Conservation (phyloP, 306 rosid genomes). For the Medicago ruthenica region DNA sequence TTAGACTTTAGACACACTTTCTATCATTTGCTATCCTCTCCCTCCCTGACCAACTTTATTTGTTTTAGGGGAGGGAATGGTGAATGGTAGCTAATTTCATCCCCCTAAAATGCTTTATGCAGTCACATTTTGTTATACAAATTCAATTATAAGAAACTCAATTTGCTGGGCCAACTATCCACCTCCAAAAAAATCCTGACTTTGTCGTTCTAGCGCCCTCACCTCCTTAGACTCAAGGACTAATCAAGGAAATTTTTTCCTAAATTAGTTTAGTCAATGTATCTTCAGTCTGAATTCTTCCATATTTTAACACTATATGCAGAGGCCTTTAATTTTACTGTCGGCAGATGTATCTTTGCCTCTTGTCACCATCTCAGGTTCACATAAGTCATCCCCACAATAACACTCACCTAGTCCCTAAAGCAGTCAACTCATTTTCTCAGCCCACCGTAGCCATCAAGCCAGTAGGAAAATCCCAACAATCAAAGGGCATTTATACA, state of each 20-base stretch:
- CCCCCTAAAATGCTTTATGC: conserved; percentile 25
- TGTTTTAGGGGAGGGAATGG: conserved; percentile 21
- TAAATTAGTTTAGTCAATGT: conserved; percentile 38
- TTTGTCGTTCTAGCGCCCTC: neutral
- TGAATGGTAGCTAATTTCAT: conserved; percentile 18
- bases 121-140: conserved; percentile 27
- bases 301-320: conserved; percentile 30
- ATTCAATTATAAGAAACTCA: conserved; percentile 27
- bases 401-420: conserved; percentile 34
- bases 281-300: conserved; percentile 13
- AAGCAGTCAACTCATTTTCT: conserved; percentile 33
- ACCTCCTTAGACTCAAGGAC: conserved; percentile 15
- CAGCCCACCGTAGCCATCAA: conserved; percentile 24
- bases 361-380: conserved; percentile 28
- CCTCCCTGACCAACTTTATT: conserved; percentile 20
- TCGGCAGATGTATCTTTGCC: conserved; percentile 32
- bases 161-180: conserved; percentile 5
- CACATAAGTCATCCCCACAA: conserved; percentile 39
- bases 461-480: conserved; percentile 31
- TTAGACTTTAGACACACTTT: conserved; percentile 34
- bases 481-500: conserved; percentile 18
- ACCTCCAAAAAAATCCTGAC: conserved; percentile 14
- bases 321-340: conserved; percentile 8
- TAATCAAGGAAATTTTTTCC: conserved; percentile 23
- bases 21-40: conserved; percentile 36